Conservation (phyloP, 345 rosid species). For the Dovyalis caffra region DNA sequence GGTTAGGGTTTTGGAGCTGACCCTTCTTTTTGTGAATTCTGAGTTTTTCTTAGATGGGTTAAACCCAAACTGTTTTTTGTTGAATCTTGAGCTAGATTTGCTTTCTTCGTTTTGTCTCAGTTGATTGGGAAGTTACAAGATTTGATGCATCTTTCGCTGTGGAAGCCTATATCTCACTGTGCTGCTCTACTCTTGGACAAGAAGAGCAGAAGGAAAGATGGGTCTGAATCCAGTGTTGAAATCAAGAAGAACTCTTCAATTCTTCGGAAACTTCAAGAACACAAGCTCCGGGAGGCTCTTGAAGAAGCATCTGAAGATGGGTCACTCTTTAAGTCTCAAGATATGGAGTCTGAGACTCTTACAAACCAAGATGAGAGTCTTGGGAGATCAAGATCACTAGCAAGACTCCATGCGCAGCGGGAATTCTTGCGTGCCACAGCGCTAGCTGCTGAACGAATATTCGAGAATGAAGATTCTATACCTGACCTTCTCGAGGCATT, state of each 20-base stretch:
- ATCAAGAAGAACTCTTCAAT: constrained; percentile 45
- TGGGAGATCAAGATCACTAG: constrained; percentile 92
- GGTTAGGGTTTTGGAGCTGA: constrained; percentile 21
- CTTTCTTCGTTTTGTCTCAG: constrained; percentile 23
- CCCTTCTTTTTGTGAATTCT: constrained; percentile 16
- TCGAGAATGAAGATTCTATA: constrained; percentile 66
- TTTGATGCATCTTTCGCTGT: constrained; percentile 92
- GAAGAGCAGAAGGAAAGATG: constrained; percentile 74
- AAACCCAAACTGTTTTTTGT: constrained; percentile 6
- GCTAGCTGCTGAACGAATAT: constrained; percentile 72
- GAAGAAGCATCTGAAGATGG: constrained; percentile 98
- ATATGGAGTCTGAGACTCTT: constrained; percentile 54
- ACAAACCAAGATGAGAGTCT: constrained; percentile 60
- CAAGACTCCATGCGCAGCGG: constrained; percentile 89
- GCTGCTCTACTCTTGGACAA: constrained; percentile 89
- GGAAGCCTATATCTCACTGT: constrained; percentile 98
- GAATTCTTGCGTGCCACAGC: constrained; percentile 93
- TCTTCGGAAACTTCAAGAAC: constrained; percentile 74
- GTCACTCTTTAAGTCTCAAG: constrained; percentile 76
- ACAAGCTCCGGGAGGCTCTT: constrained; percentile 87
- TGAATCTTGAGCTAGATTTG: constrained; percentile 23
- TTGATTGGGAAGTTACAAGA: constrained; percentile 21
- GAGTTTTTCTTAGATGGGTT: constrained; percentile 27
- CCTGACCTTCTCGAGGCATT: constrained; percentile 65
- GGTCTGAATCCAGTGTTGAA: constrained; percentile 55